Evolutionary conservation across 2,329 filamentous ascomycete genomes (phyloP).

Genomic region (Tolypocladium tundrense): DNA sequence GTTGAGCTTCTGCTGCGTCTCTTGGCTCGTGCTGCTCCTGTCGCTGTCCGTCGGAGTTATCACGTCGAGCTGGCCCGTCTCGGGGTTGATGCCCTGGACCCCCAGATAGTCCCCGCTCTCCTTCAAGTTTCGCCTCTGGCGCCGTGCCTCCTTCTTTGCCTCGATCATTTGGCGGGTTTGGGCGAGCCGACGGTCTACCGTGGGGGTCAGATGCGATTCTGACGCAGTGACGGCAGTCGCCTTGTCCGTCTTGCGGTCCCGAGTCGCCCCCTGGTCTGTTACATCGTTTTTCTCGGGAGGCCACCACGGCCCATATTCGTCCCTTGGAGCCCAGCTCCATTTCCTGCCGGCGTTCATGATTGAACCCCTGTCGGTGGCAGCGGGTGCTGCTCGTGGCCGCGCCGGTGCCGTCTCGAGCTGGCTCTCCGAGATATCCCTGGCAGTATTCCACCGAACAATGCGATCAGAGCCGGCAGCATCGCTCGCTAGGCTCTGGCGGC

Average conservation of each 20-base stretch:
- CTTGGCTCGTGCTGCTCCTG: conserved; percentile 21
- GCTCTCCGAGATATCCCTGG: conserved; percentile 14
- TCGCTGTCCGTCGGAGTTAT: conserved; percentile 40
- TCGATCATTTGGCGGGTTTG: conserved; percentile 6
- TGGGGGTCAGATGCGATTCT: not conserved
- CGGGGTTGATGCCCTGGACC: conserved; percentile 47
- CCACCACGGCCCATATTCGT: not conserved
- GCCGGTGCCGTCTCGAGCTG: not conserved
- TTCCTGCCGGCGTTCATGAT: conserved; percentile 1
- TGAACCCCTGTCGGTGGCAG: not conserved
- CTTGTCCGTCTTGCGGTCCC: not conserved
- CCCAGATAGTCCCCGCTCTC: conserved; percentile 49
- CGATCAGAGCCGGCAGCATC: conserved; percentile 17
- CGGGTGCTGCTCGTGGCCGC: not conserved
- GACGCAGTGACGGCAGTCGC: no score
- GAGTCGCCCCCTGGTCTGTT: no score
- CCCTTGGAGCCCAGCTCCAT: conserved; percentile 10
- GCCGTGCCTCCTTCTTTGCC: conserved; percentile 19
- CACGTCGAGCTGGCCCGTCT: conserved; percentile 41
- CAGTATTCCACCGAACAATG: conserved; percentile 25
- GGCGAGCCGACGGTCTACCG: not conserved
- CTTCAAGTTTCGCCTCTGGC: conserved; percentile 34
- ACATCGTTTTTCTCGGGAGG: not conserved
- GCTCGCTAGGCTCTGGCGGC: conserved; percentile 8
- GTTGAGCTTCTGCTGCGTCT: conserved; percentile 20